Conservation (phyloP, 441 rosid genomes). For the Adansonia madagascariensis region DNA sequence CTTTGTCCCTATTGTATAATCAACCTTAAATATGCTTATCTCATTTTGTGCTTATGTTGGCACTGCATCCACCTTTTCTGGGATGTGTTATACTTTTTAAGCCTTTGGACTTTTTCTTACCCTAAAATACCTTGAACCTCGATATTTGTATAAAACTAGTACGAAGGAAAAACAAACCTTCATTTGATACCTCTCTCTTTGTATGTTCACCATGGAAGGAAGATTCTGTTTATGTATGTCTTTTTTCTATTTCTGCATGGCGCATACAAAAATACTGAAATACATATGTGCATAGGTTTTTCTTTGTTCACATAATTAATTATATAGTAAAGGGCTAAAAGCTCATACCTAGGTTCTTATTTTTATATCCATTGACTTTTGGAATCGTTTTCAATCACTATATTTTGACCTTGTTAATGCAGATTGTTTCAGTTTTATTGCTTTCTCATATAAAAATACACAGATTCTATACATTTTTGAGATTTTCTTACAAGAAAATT, state of each 20-base stretch:
- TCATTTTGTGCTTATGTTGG: conserved; percentile 11
- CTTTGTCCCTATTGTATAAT: background rate
- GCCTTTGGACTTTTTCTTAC: background rate
- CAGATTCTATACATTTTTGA: background rate
- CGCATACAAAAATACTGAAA: background rate
- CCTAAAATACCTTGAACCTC: background rate
- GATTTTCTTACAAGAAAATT: background rate
- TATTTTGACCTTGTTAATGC: background rate
- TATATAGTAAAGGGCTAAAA: background rate
- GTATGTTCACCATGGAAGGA: background rate
- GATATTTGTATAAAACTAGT: background rate
- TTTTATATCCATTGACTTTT: background rate
- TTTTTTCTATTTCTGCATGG: background rate
- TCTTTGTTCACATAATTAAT: background rate
- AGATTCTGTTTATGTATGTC: background rate
- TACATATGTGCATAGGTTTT: background rate
- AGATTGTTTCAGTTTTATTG: background rate
- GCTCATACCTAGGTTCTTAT: background rate
- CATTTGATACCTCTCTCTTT: conserved; percentile 6
- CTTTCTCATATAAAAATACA: background rate
- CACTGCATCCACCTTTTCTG: background rate
- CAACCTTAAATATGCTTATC: background rate
- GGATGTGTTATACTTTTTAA: background rate
- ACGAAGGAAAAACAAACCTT: background rate
- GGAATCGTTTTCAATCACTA: background rate